A percentile compares a stretch with the other conserved stretches of the same genome.
These are phyloP conservation scores for Alternaria gaisen DNA, from an alignment of 2,329 filamentous ascomycete species.

Conservation along the genomic window DNA sequence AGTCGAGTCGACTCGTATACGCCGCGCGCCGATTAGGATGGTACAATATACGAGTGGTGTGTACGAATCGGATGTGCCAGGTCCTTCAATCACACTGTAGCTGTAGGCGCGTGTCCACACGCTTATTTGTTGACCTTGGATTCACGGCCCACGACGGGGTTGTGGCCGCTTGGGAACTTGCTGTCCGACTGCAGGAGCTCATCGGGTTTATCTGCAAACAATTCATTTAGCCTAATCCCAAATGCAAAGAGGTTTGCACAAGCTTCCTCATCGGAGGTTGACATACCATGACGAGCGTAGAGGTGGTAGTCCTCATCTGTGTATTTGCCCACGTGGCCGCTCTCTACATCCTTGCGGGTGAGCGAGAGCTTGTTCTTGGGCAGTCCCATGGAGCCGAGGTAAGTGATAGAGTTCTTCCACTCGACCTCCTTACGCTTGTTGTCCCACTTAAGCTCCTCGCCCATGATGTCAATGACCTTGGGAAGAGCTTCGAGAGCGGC, in stretches of 20 bases:
- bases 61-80: background rate
- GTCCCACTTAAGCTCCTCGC: conserved; percentile 82
- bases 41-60: conserved; percentile 9
- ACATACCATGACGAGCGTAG: conserved; percentile 61
- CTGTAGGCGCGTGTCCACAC: background rate
- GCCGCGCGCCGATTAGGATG: conserved; percentile 10
- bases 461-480: conserved; percentile 88
- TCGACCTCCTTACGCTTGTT: conserved; percentile 75
- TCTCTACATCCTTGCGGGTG: conserved; percentile 67
- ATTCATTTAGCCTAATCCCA: conserved; percentile 34
- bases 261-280: conserved; percentile 15
- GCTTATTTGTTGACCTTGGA: conserved; percentile 60
- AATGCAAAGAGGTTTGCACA: conserved; percentile 35
- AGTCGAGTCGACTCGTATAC: conserved; percentile 14
- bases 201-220: conserved; percentile 60
- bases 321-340: conserved; percentile 56
- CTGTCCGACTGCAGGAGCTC: conserved; percentile 62
- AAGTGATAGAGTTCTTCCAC: conserved; percentile 75
- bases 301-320: conserved; percentile 59
- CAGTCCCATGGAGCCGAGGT: conserved; percentile 69
- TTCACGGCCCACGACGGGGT: conserved; percentile 56
- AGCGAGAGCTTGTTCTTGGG: conserved; percentile 64
- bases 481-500: conserved; percentile 88
- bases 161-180: conserved; percentile 55
- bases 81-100: background rate